Conservation (phyloP, 2,329 filamentous ascomycete genomes). For the Nemania sp. region DNA sequence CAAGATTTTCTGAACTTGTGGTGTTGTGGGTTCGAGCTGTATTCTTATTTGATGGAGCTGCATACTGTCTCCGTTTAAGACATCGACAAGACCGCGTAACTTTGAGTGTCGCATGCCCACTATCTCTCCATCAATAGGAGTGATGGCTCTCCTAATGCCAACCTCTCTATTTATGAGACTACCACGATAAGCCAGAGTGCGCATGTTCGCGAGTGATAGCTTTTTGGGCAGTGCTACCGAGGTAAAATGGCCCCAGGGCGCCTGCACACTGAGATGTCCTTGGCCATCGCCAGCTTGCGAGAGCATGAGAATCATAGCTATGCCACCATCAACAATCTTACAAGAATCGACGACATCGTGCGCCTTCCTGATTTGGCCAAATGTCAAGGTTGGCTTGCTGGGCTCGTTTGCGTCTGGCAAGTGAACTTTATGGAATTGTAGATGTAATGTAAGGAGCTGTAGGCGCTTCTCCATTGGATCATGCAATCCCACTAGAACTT, state of each 20-base stretch:
- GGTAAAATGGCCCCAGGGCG: constrained; percentile 73
- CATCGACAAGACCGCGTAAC: constrained; percentile 64
- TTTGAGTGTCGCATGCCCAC: constrained; percentile 61
- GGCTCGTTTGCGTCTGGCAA: constrained; percentile 32
- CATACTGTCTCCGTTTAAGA: constrained; percentile 63
- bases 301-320: constrained; percentile 71
- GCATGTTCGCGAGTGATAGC: constrained; percentile 62
- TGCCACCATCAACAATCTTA: constrained; percentile 67
- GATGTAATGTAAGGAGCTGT: constrained; percentile 65
- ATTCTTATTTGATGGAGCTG: constrained; percentile 68
- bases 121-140: constrained; percentile 52
- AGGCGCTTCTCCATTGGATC: constrained; percentile 69
- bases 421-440: constrained; percentile 43
- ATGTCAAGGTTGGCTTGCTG: constrained; percentile 48
- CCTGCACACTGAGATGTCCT: constrained; percentile 71
- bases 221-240: constrained; percentile 63
- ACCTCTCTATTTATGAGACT: constrained; percentile 57
- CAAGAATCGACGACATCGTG: constrained; percentile 74
- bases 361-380: constrained; percentile 59
- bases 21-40: constrained; percentile 65
- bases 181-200: constrained; percentile 60
- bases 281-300: constrained; percentile 66
- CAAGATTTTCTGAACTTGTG: constrained; percentile 64
- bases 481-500: constrained; percentile 69
- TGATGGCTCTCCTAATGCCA: constrained; percentile 50